Evolutionary conservation across 768 basidiomycete species (phyloP).

Genomic region (Chalciporus sphaerocephalus): DNA sequence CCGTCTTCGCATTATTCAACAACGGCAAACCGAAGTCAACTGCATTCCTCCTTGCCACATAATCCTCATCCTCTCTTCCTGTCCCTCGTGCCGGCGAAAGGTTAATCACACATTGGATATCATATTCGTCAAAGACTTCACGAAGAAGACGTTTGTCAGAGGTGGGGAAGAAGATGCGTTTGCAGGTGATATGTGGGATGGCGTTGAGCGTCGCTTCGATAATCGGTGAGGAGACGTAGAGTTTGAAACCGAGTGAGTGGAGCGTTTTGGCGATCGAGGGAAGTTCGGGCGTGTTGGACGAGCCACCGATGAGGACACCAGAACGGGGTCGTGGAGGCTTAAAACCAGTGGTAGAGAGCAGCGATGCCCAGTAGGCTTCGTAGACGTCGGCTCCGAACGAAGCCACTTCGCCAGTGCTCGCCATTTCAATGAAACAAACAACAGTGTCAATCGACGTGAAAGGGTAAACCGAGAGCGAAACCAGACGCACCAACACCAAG

Average conservation of each 20-base stretch:
- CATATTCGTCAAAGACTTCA: slow-evolving; percentile 89
- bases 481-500: slow-evolving; percentile 79
- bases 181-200: slow-evolving; percentile 71
- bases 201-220: slow-evolving; percentile 81
- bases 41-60: slow-evolving; percentile 93
- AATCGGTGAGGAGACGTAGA: slow-evolving; percentile 78
- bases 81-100: slow-evolving; percentile 75
- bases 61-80: slow-evolving; percentile 85
- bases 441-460: background rate
- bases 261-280: slow-evolving; percentile 72
- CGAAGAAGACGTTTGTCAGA: slow-evolving; percentile 94
- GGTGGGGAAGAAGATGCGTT: slow-evolving; percentile 94
- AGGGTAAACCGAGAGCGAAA: background rate
- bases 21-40: slow-evolving; percentile 94
- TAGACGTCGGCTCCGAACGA: slow-evolving; percentile 90
- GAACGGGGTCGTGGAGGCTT: slow-evolving; percentile 80
- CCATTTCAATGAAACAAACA: slow-evolving; percentile 71
- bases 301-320: slow-evolving; percentile 91
- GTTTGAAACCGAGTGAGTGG: slow-evolving; percentile 86
- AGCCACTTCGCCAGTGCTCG: slow-evolving; percentile 96
- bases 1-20: slow-evolving; percentile 85
- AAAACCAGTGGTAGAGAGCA: slow-evolving; percentile 95
- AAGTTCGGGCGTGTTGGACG: slow-evolving; percentile 86
- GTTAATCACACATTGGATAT: slow-evolving; percentile 94
- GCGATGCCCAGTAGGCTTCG: slow-evolving; percentile 93